These are phyloP conservation scores for Pseudocercospora fuligena DNA, from an alignment of 2,329 filamentous ascomycete species.

Conservation along the genomic window DNA sequence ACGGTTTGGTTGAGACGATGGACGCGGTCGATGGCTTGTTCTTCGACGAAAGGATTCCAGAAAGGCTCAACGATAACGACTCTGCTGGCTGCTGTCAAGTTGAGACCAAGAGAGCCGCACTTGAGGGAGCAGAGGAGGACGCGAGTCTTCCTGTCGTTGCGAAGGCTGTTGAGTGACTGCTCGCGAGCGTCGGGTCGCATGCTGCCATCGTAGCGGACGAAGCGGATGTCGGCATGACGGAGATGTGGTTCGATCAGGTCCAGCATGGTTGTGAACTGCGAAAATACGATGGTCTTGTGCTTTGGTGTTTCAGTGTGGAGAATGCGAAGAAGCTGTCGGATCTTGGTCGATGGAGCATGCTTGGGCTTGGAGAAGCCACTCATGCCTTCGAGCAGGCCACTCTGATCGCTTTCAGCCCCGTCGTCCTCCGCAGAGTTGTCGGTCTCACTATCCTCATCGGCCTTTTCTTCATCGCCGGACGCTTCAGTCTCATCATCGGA, in stretches of 20 bases:
- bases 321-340: slow-evolving; percentile 81
- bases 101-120: slow-evolving; percentile 89
- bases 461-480: slow-evolving; percentile 57
- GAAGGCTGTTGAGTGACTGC: slow-evolving; percentile 76
- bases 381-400: slow-evolving; percentile 29
- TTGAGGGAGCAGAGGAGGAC: slow-evolving; percentile 92
- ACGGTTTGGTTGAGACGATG: slow-evolving; percentile 97
- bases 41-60: slow-evolving; percentile 98
- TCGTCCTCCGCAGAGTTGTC: slow-evolving; percentile 47
- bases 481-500: slow-evolving; percentile 50
- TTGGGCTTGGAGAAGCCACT: slow-evolving; percentile 36
- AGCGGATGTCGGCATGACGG: slow-evolving; percentile 71
- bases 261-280: slow-evolving; percentile 97
- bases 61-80: slow-evolving; percentile 97
- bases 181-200: slow-evolving; percentile 96
- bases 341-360: slow-evolving; percentile 82
- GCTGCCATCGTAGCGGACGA: slow-evolving; percentile 88
- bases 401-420: slow-evolving; percentile 50
- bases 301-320: slow-evolving; percentile 76
- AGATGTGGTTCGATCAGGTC: slow-evolving; percentile 95
- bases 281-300: slow-evolving; percentile 98
- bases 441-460: slow-evolving; percentile 47
- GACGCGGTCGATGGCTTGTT: slow-evolving; percentile 97
- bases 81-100: slow-evolving; percentile 88
- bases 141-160: slow-evolving; percentile 74